A percentile compares a stretch with the other conserved stretches of the same genome.
These are phyloP conservation scores for Daldinia bambusicola DNA, from an alignment of 495 filamentous ascomycete genomes.

Conservation along the genomic window DNA sequence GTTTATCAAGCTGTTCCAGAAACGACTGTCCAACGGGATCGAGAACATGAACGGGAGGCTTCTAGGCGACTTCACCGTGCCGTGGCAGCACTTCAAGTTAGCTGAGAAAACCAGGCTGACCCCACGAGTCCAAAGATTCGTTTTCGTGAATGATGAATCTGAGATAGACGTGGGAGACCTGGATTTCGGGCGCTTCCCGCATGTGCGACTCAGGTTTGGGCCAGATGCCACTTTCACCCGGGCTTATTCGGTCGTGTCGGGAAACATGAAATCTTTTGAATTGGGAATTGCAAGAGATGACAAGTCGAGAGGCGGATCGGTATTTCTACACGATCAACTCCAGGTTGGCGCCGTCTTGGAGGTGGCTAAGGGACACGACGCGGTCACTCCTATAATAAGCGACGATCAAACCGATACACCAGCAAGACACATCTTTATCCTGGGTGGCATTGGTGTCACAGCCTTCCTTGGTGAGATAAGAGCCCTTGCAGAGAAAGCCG, in stretches of 20 bases:
- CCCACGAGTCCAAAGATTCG: constrained; percentile 40
- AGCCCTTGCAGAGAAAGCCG: constrained; percentile 38
- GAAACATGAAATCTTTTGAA: constrained; percentile 48
- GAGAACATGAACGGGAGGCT: constrained; percentile 43
- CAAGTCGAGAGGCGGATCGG: constrained; percentile 52
- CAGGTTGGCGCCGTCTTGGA: constrained; percentile 59
- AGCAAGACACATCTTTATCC: constrained; percentile 52
- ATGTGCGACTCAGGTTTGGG: constrained; percentile 45
- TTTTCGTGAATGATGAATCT: constrained; percentile 35
- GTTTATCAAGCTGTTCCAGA: constrained; percentile 39
- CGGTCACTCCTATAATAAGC: constrained; percentile 22
- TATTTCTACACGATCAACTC: constrained; percentile 49
- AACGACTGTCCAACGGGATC: constrained; percentile 36
- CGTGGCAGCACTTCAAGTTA: constrained; percentile 42
- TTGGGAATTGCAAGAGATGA: constrained; percentile 54
- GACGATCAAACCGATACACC: constrained; percentile 15
- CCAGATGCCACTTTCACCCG: constrained; percentile 43
- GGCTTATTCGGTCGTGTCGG: constrained; percentile 54
- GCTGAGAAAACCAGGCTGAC: constrained; percentile 40
- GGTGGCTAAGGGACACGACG: constrained; percentile 48
- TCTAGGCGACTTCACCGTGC: constrained; percentile 34
- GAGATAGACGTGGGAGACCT: constrained; percentile 27
- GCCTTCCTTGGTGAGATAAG: constrained; percentile 50
- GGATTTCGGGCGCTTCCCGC: constrained; percentile 40
- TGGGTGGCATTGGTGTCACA: constrained; percentile 56